phyloP scores from a whole-genome alignment of 768 basidiomycete genomes.

The button mushroom (Agaricus bisporus) region DNA sequence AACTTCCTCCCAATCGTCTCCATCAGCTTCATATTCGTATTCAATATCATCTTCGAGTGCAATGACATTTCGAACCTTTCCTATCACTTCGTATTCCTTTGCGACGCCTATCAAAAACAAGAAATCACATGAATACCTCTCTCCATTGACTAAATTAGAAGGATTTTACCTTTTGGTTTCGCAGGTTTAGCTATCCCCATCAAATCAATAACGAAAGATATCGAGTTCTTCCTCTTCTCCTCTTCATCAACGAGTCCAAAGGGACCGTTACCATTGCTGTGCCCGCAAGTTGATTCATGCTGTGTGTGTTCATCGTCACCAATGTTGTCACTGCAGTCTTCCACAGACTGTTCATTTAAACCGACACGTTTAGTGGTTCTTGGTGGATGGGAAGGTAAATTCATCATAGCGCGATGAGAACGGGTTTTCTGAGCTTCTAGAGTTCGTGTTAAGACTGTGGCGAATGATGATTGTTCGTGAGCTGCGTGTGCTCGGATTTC shows the following conservation, averaged over 20 bases:
- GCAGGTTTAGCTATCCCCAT: conserved; percentile 10
- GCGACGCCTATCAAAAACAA: not conserved
- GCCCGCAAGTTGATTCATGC: too few species aligned
- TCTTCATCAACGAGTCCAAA: not conserved
- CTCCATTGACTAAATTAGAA: not conserved
- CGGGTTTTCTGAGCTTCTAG: not conserved
- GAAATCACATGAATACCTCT: not conserved
- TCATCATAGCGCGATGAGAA: conserved; percentile 3
- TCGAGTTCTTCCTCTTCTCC: not conserved
- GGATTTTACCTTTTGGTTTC: conserved; percentile 4
- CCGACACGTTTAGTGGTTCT: not conserved
- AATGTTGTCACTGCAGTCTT: not conserved
- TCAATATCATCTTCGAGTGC: not conserved
- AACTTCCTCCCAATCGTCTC: conserved; percentile 6
- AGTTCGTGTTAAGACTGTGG: conserved; percentile 1
- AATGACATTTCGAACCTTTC: conserved; percentile 4
- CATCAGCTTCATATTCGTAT: not conserved
- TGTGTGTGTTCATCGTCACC: not conserved
- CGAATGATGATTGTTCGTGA: conserved; percentile 6
- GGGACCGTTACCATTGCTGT: too few species aligned
- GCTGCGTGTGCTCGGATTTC: conserved; percentile 8
- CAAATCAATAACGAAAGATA: conserved; percentile 3
- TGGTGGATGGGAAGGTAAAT: conserved; percentile 1
- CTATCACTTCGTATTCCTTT: conserved; percentile 6
- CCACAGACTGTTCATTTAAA: not conserved